Evolutionary conservation across 495 filamentous ascomycete genomes (phyloP), one percentile per base, ranked within the genome.

Genomic region (Pseudotulostoma volvatum): DNA sequence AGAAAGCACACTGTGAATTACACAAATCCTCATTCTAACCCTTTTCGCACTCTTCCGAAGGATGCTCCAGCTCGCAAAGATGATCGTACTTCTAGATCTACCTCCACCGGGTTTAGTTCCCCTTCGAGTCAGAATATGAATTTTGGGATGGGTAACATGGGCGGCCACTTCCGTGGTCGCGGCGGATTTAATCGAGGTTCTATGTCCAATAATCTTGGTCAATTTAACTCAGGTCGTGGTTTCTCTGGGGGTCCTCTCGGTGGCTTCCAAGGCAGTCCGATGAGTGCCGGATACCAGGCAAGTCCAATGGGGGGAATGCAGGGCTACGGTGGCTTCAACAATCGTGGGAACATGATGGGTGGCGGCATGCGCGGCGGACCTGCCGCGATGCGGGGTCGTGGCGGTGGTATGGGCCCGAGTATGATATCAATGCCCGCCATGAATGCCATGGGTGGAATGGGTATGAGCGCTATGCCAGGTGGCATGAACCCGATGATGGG

Each of bases 21-120:
- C 60, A 77, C 82, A 17, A 76, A 73, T 39, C 79, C 86, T 0
- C 71, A 73, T 18, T 64, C 63, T 36, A 96, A 96, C 48, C 88
- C 88, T 2, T 96, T 93, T 70, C 73, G 75, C 37, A 96, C 87
- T 0, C 63, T 93, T 15, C 87, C 87, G 7, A 96, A 96, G 60
- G 87, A 94, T 56, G 77, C 78, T 0, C 84, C 85, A 1, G 70
- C 72, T 50, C 79, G 87, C 34, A 74, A 71, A 33, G 79, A 82
- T 42, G 75, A 79, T 40, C 63, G 59, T 3, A 56, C 61, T 13
- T 11, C 23, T 5, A 45, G 59, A 20, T 40, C 49, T 33, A 45
- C 39, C 32, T 40, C 46, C 28, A 49, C 59, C 13, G 53, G 49
- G 8, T 65, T 53, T 55, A 56, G 55, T 21, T 31, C 23, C 18